A percentile compares a stretch with the other conserved stretches of the same genome.
Conservation (phyloP, 2,329 filamentous ascomycete genomes). For the Cladosporium sp. region DNA sequence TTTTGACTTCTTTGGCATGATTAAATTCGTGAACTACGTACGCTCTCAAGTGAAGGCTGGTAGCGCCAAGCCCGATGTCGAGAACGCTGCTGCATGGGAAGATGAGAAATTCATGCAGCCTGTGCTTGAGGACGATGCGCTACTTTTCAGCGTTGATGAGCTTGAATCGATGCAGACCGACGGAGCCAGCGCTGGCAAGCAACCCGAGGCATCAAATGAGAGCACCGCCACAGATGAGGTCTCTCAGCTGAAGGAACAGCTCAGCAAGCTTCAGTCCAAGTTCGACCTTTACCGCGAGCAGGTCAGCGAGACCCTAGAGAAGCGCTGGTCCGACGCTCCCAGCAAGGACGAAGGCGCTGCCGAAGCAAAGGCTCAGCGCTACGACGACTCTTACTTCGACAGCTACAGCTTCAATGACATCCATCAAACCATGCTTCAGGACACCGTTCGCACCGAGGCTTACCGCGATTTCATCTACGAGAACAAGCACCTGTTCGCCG, state of each 20-base stretch:
- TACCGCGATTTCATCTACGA: constrained; percentile 95
- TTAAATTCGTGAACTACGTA: constrained; percentile 49
- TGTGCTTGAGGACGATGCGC: constrained; percentile 79
- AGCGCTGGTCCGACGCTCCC: constrained; percentile 22
- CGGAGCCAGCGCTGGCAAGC: not conserved
- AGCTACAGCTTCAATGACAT: constrained; percentile 52
- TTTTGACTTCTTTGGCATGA: constrained; percentile 42
- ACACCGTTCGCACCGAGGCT: constrained; percentile 78
- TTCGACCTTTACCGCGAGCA: constrained; percentile 22
- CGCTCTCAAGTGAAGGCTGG: constrained; percentile 38
- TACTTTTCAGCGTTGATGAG: constrained; percentile 85
- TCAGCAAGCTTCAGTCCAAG: constrained; percentile 18
- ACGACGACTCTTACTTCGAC: constrained; percentile 24
- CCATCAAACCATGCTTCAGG: constrained; percentile 94
- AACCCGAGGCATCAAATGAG: not conserved
- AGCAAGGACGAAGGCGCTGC: constrained; percentile 11
- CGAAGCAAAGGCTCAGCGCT: constrained; percentile 17
- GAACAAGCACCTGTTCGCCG: constrained; percentile 81
- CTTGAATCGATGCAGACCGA: constrained; percentile 40
- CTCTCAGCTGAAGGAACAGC: constrained; percentile 18
- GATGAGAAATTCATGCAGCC: constrained; percentile 80
- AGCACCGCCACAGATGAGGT: constrained; percentile 14
- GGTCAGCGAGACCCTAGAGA: constrained; percentile 23
- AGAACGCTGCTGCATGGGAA: constrained; percentile 60
- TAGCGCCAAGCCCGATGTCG: constrained; percentile 49